Conservation (phyloP, 2,329 filamentous ascomycete genomes). For the Fusarium longipes region DNA sequence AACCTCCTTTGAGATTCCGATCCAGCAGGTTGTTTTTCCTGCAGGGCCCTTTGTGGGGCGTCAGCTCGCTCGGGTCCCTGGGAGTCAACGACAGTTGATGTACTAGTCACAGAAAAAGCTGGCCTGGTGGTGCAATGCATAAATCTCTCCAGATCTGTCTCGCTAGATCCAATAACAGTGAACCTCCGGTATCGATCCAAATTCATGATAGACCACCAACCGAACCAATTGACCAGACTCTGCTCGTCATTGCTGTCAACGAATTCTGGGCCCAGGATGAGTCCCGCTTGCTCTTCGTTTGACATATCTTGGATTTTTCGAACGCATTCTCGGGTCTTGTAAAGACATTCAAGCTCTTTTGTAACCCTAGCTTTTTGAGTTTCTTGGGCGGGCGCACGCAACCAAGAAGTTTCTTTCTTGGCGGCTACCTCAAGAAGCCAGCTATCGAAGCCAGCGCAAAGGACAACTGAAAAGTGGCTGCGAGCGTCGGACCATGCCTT, state of each 20-base stretch:
- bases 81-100: constrained; percentile 51
- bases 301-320: constrained; percentile 31
- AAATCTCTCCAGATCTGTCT: constrained; percentile 35
- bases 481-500: constrained; percentile 35
- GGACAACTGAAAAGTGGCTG: constrained; percentile 44
- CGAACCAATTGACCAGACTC: constrained; percentile 72
- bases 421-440: constrained; percentile 48
- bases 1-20: neutral
- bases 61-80: constrained; percentile 10
- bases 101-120: constrained; percentile 46
- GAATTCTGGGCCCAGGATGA: constrained; percentile 59
- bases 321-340: constrained; percentile 41
- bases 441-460: constrained; percentile 46
- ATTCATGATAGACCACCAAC: constrained; percentile 64
- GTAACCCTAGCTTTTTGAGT: neutral
- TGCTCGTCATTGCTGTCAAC: constrained; percentile 71
- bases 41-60: neutral
- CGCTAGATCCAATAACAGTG: constrained; percentile 63
- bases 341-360: constrained; percentile 32
- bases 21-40: neutral
- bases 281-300: constrained; percentile 36
- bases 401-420: constrained; percentile 30
- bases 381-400: neutral
- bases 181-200: constrained; percentile 66
- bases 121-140: constrained; percentile 41